These are phyloP conservation scores for Pseudocercospora ulei DNA, from an alignment of 2,329 filamentous ascomycete genomes.

Conservation along the genomic window DNA sequence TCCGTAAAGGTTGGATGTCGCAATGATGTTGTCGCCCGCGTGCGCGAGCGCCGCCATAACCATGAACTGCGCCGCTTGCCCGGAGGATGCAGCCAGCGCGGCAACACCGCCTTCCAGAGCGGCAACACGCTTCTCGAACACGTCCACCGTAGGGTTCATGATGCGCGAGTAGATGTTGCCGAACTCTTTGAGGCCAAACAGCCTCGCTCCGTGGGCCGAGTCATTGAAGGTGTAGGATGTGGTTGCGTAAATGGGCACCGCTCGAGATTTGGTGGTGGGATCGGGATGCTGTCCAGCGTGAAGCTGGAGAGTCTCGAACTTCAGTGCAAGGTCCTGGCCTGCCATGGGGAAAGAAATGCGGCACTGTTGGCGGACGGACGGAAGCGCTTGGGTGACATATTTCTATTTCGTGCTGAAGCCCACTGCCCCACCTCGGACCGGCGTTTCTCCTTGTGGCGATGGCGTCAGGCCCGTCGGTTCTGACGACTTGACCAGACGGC, in stretches of 20 bases:
- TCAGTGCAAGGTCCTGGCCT: slow-evolving; percentile 36
- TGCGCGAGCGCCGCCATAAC: slow-evolving; percentile 73
- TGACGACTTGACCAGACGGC: slow-evolving; percentile 6
- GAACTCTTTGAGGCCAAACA: slow-evolving; percentile 93
- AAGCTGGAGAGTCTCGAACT: slow-evolving; percentile 46
- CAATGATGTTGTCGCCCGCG: slow-evolving; percentile 84
- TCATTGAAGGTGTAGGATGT: slow-evolving; percentile 91
- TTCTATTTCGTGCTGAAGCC: too few species aligned
- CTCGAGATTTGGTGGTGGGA: slow-evolving; percentile 70
- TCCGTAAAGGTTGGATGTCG: slow-evolving; percentile 82
- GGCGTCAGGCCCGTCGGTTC: background rate
- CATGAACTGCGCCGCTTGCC: slow-evolving; percentile 89
- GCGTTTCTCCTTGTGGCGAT: too few species aligned
- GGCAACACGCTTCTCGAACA: slow-evolving; percentile 94
- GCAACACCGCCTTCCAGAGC: slow-evolving; percentile 86
- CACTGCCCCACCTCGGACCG: too few species aligned
- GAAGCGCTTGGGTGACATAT: too few species aligned
- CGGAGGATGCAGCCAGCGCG: slow-evolving; percentile 73
- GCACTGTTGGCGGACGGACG: background rate
- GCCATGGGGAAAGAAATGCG: slow-evolving; percentile 26
- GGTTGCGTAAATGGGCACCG: slow-evolving; percentile 91
- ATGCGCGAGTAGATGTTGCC: slow-evolving; percentile 98
- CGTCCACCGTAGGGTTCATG: slow-evolving; percentile 90
- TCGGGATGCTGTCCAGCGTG: slow-evolving; percentile 63
- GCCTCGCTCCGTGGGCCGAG: slow-evolving; percentile 83